These are phyloP conservation scores for Rhexocercosporidium sp. DNA, from an alignment of 2,329 filamentous ascomycete species.

Conservation along the genomic window DNA sequence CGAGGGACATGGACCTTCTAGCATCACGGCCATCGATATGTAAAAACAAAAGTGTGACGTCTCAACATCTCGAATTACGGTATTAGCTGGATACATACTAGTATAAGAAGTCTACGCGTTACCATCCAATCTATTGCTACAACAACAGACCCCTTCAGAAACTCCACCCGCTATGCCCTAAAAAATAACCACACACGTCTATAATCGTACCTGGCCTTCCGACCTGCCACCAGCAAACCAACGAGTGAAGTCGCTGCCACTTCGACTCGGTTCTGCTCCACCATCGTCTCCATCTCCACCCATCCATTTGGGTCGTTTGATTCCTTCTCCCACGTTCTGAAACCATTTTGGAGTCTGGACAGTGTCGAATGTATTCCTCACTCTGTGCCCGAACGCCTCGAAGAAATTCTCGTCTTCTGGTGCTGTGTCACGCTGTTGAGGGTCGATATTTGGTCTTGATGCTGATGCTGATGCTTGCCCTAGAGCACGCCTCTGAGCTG, in stretches of 20 bases:
- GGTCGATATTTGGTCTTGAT: conserved; percentile 31
- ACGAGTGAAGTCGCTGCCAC: conserved; percentile 54
- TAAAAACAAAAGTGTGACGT: too few relatives aligned
- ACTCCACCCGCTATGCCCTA: conserved; percentile 40
- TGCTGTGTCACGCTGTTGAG: conserved; percentile 48
- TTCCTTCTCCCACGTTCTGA: conserved; percentile 68
- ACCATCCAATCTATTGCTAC: conserved; percentile 3
- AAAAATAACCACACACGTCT: conserved; percentile 24
- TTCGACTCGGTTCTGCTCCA: conserved; percentile 43
- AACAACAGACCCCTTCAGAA: conserved; percentile 27
- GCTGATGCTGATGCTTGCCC: conserved; percentile 40
- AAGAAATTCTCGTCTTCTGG: conserved; percentile 83
- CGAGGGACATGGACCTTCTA: background rate
- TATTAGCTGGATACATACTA: conserved; percentile 22
- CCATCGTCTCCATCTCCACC: conserved; percentile 62
- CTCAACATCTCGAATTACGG: conserved; percentile 1
- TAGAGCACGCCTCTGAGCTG: conserved; percentile 40
- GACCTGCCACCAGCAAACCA: conserved; percentile 61
- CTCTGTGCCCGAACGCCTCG: conserved; percentile 78
- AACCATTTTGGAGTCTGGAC: conserved; percentile 85
- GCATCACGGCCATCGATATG: background rate
- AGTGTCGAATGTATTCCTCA: conserved; percentile 91
- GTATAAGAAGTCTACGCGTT: background rate
- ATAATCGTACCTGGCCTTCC: conserved; percentile 42
- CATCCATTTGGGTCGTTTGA: conserved; percentile 86